Evolutionary conservation across 257 asterid genomes (phyloP).

Genomic region (Leonotis leonurus): DNA sequence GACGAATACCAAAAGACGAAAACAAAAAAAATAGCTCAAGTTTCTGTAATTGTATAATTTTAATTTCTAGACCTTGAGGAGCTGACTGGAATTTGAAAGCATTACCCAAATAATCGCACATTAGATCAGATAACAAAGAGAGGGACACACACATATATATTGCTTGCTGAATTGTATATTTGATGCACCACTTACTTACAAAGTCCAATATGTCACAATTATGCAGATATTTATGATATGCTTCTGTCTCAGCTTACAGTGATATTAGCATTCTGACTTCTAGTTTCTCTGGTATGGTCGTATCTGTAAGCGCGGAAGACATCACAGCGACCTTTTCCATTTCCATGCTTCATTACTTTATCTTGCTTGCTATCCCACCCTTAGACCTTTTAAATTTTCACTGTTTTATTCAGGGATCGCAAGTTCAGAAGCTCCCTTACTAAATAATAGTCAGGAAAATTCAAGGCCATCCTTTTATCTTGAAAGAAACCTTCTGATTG

Average conservation of each 20-base stretch:
- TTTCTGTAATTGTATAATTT: not conserved
- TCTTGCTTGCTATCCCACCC: not conserved
- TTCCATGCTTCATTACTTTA: not conserved
- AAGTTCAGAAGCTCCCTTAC: not conserved
- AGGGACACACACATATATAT: not conserved
- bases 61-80: conserved; percentile 2
- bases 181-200: not conserved
- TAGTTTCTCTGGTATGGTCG: not conserved
- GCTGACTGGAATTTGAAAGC: not conserved
- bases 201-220: not conserved
- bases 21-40: not conserved
- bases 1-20: not conserved
- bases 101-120: not conserved
- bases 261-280: not conserved
- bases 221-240: not conserved
- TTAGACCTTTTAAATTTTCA: conserved; percentile 1
- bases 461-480: not conserved
- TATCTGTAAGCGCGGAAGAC: not conserved
- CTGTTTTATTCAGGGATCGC: not conserved
- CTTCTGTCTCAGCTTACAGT: not conserved
- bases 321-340: not conserved
- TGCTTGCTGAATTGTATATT: not conserved
- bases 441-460: not conserved
- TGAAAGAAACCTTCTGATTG: not conserved
- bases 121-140: not conserved